Evolutionary conservation across 177 flowering plant species (phyloP), one percentile per base, ranked within the genome.

Genomic region (Vitis hybrid): DNA sequence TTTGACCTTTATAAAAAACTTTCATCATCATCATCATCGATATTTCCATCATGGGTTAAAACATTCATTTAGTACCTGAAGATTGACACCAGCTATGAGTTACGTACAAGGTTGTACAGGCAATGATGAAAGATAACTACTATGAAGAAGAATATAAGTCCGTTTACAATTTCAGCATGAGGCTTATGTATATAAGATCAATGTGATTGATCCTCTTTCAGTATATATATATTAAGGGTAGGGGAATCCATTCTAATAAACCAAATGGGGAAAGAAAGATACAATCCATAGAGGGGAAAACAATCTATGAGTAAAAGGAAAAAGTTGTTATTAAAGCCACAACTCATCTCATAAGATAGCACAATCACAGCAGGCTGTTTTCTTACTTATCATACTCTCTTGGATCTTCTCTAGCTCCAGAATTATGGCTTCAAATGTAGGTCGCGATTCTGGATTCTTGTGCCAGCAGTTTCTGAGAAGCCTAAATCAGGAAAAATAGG

Each of bases 401-500:
- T 83, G 82, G 62, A 85, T 82, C 21, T 2, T 1, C 79, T 87
- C 91, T 57, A 87, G 76, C 60, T 72, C 57, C 6, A 21, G 32
- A 11, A 87, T 85, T 69, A 87, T 87, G 51, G 75, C 76, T 77
- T 81, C 86, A 64, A 85, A 87, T 52, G 88, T 68, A 2, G 87
- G 91, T 12, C 87, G 80, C 56, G 57, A 64, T 57, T 85, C 88
- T 2, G 87, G 87, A 63, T 79, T 83, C 82, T 79, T 81, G 75
- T 85, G 90, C 90, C 90, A 87, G 80, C 88, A 87, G 11, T 76
- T 76, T 45, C 77, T 74, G 19, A 87, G 86, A 58, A 83, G 82
- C 79, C 88, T 85, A 78, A 12, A 54, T 32, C 34, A 64, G 45
- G 52, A 11, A 49, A 56, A 51, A 18, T 15, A 51, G 30, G 50